Percentiles rank a stretch among this genome's conserved stretches.
Evolutionary conservation across 164 flowering plant genomes (phyloP).

Genomic region (Nymphaea thermarum): DNA sequence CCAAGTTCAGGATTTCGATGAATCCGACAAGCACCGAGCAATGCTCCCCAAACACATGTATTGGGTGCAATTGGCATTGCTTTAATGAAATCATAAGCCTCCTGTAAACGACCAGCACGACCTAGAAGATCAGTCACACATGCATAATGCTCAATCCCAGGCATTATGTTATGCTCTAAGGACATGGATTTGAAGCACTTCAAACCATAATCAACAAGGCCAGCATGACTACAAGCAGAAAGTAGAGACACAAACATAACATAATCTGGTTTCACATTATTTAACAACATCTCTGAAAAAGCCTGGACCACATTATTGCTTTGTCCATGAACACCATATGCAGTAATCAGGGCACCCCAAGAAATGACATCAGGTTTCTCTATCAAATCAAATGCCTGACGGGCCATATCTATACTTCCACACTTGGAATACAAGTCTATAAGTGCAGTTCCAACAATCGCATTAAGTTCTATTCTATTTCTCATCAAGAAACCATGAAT

Average conservation of each 20-base stretch:
- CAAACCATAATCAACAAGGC: conserved; percentile 27
- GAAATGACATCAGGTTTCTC: conserved; percentile 18
- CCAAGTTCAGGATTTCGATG: conserved; percentile 22
- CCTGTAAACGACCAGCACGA: conserved; percentile 24
- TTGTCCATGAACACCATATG: conserved; percentile 28
- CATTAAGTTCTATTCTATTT: conserved; percentile 19
- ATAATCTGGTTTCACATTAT: conserved; percentile 19
- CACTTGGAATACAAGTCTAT: conserved; percentile 28
- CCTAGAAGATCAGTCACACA: conserved; percentile 30
- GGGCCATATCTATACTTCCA: conserved; percentile 19
- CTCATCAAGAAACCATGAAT: conserved; percentile 27
- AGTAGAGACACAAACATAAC: conserved; percentile 18
- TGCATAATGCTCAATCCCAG: conserved; percentile 27
- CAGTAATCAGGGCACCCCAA: conserved; percentile 29
- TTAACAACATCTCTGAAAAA: conserved; percentile 18
- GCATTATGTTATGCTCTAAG: conserved; percentile 14
- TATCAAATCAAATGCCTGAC: conserved; percentile 14
- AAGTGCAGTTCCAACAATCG: conserved; percentile 26
- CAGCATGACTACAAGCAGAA: conserved; percentile 32
- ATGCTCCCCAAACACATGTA: conserved; percentile 25
- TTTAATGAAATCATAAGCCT: conserved; percentile 19
- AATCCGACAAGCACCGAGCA: conserved; percentile 31
- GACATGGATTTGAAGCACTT: conserved; percentile 23
- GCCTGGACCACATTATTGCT: conserved; percentile 14
- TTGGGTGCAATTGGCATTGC: conserved; percentile 32